A percentile compares a stretch with the other conserved stretches of the same genome.
These are phyloP conservation scores for Xanthoparmelia taractica DNA, from an alignment of 495 filamentous ascomycete genomes.

Conservation along the genomic window DNA sequence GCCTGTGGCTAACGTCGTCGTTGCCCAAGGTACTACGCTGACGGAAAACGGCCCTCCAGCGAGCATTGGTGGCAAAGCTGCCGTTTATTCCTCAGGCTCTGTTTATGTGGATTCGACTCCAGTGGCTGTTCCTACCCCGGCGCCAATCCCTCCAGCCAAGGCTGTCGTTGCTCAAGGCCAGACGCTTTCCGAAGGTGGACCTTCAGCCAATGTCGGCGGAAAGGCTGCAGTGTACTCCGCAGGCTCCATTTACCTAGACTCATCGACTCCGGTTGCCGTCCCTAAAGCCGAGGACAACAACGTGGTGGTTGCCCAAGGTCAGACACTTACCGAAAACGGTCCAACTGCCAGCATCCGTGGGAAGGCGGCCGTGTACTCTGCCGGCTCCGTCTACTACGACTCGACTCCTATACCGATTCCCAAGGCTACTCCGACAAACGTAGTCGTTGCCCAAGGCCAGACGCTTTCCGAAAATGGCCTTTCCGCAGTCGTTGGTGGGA, in stretches of 20 bases:
- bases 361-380: constrained; percentile 1
- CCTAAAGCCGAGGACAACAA: neutral
- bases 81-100: neutral
- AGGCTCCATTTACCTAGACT: neutral
- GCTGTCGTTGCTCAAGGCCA: neutral
- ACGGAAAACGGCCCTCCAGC: neutral
- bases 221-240: constrained; percentile 1
- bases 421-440: neutral
- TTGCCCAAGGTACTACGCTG: neutral
- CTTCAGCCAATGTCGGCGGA: neutral
- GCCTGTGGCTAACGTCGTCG: neutral
- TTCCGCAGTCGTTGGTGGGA: neutral
- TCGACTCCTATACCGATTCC: neutral
- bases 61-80: neutral
- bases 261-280: neutral
- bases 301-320: neutral
- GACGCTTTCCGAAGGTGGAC: neutral
- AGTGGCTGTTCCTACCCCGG: neutral
- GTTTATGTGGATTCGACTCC: constrained; percentile 1
- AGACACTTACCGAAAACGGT: neutral
- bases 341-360: neutral
- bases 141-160: neutral
- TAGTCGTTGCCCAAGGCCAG: neutral
- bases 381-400: neutral
- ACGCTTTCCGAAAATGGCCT: neutral